Conservation (phyloP, 208 protist species). For the Wallacemonas sp. region DNA sequence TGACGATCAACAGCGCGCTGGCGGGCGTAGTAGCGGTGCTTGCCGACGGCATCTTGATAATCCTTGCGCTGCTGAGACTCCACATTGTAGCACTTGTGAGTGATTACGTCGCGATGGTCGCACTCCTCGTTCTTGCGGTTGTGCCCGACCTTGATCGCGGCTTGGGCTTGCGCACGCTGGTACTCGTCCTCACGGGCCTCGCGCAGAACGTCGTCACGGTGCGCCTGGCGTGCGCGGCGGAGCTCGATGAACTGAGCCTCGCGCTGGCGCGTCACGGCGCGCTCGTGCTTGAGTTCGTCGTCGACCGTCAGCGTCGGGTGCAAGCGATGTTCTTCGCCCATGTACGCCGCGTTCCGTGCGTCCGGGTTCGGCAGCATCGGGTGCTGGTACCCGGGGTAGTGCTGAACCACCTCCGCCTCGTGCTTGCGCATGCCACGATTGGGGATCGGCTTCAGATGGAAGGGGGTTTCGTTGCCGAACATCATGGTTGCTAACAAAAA, state of each 20-base stretch:
- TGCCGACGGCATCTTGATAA: constrained; percentile 24
- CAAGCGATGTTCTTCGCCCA: constrained; percentile 50
- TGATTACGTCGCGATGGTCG: constrained; percentile 63
- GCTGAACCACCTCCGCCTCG: constrained; percentile 62
- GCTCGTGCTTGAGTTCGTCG: constrained; percentile 45
- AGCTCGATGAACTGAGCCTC: background rate
- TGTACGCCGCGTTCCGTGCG: constrained; percentile 30
- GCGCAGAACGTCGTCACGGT: constrained; percentile 35
- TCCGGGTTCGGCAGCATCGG: constrained; percentile 33
- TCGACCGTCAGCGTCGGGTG: constrained; percentile 45
- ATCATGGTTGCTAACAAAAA: constrained; percentile 41
- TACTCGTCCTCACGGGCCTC: constrained; percentile 36
- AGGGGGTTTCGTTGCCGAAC: constrained; percentile 62
- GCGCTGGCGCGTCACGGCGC: constrained; percentile 3
- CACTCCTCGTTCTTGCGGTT: constrained; percentile 45
- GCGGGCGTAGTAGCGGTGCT: constrained; percentile 39
- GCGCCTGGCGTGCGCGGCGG: constrained; percentile 23
- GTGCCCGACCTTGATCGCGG: constrained; percentile 28
- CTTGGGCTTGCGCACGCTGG: constrained; percentile 25
- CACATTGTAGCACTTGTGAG: constrained; percentile 46
- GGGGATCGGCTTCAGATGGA: constrained; percentile 61
- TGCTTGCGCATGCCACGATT: constrained; percentile 60
- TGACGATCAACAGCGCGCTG: constrained; percentile 29
- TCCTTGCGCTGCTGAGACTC: constrained; percentile 31
- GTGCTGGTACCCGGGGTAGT: constrained; percentile 65